A percentile compares a stretch with the other conserved stretches of the same genome.
These are phyloP conservation scores for Aureobasidium sp. DNA, from an alignment of 2,329 filamentous ascomycete genomes.

Conservation along the genomic window DNA sequence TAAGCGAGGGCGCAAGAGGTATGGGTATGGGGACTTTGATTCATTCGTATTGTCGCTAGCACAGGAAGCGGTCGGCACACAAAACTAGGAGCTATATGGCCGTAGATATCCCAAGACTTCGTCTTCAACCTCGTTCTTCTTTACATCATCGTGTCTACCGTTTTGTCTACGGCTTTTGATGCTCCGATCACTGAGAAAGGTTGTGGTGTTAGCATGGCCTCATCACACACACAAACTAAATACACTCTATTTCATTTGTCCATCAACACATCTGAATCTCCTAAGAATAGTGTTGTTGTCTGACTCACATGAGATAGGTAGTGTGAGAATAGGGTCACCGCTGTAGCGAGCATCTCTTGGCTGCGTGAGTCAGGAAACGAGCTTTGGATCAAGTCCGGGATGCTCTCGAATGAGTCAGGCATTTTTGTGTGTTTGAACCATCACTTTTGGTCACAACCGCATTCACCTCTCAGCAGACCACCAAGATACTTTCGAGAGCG, in stretches of 20 bases:
- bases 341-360: not conserved
- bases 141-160: not conserved
- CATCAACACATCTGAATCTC: too few species aligned
- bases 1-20: constrained; percentile 6
- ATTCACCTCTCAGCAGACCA: not conserved
- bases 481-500: constrained; percentile 47
- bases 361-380: constrained; percentile 3
- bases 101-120: constrained; percentile 17
- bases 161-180: too few species aligned
- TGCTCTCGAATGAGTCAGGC: not conserved
- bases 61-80: not conserved
- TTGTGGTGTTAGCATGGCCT: too few species aligned
- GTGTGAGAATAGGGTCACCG: not conserved
- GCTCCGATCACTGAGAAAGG: too few species aligned
- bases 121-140: not conserved
- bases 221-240: too few species aligned
- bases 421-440: not conserved
- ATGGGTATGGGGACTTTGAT: not conserved
- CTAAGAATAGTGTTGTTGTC: not conserved
- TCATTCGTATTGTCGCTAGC: constrained; percentile 4
- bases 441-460: not conserved
- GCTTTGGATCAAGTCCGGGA: constrained; percentile 2
- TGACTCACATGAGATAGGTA: not conserved
- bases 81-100: not conserved
- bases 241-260: too few species aligned